Base-by-base conservation (phyloP, 2,329 filamentous ascomycete genomes). In the Apiospora saccharicola region DNA sequence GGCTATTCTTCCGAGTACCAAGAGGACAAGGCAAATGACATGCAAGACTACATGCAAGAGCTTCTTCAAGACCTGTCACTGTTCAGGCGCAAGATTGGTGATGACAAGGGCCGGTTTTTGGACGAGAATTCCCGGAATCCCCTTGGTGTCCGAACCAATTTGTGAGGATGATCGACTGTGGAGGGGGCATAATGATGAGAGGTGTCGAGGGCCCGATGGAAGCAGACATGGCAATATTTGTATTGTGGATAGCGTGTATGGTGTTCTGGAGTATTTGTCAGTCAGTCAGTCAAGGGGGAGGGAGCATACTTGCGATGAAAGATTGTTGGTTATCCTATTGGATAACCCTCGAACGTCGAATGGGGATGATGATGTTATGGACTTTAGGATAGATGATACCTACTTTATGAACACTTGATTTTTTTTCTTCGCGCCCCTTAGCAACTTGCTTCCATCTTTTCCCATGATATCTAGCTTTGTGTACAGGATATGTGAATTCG, bases 21-120 rank as follows among this genome's bases (percentile, higher is more conserved):
- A 73, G 87, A 89, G 71, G 83, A 89, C 69, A 86, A 85, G 64
- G 87, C 87, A 22, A 86, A 88, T 53, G 88, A 95, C 74, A 89
- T 95, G 85, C 94, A 98, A 79, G 91, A 91, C n/a, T 91, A 94
- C 78, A 96, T 97, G 87, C 91, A 95, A 76, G 91, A 92, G 47
- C 88, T 98, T 79, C 86, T 99, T 75, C 90, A 91, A 76, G 95
- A 98, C 77, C 80, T 97, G 71, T 89, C 89, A 43, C 81, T 96
- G 79, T 97, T 97, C 84, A 92, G 92, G 81, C 90, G 91, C 78
- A 98, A 98, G 85, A 90, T 98, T 74, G 91, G 90, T 8, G 94
- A 96, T 77, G 96, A 98, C 81, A 90, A 93, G 81, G 85, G 85
- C 72, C 86, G 93, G 51, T 96, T 93, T 79, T 77, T 93, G 77